phyloP scores from a whole-genome alignment of 108 stramenopile species.

The Stephanodiscus minutulus region DNA sequence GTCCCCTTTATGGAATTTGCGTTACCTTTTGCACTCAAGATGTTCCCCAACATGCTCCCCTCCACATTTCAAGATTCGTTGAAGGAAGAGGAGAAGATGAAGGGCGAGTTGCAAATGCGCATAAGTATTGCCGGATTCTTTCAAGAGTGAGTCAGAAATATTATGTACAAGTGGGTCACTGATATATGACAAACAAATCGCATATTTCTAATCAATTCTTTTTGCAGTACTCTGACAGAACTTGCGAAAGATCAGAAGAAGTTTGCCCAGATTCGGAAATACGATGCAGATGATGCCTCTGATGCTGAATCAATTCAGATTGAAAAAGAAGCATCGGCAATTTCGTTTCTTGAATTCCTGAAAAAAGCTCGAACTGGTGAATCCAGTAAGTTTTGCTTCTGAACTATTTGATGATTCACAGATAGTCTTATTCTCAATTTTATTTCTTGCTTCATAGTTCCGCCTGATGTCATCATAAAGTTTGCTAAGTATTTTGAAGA shows the following conservation, averaged over 20 bases:
- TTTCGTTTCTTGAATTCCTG: conserved; percentile 87
- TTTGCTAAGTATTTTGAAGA: conserved; percentile 92
- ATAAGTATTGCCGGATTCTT: conserved; percentile 97
- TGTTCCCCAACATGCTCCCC: conserved; percentile 99
- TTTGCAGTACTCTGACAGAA: conserved; percentile 74
- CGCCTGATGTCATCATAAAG: conserved; percentile 82
- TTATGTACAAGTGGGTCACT: conserved; percentile 2
- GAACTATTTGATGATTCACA: too few species aligned
- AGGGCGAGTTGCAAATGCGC: conserved; percentile 91
- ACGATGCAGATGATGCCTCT: conserved; percentile 49
- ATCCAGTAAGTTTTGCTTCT: too few species aligned
- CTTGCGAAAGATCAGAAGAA: conserved; percentile 88
- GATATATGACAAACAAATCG: neutral
- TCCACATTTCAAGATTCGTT: conserved; percentile 97
- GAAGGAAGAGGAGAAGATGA: conserved; percentile 97
- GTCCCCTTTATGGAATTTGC: conserved; percentile 99
- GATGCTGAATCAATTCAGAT: conserved; percentile 59
- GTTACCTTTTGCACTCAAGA: conserved; percentile 93
- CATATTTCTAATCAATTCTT: neutral
- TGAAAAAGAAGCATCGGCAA: conserved; percentile 71
- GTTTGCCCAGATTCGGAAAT: conserved; percentile 53
- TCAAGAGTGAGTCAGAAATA: conserved; percentile 81
- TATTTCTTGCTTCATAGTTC: too few species aligned
- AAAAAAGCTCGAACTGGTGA: conserved; percentile 90
- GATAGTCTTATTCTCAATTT: too few species aligned